These are phyloP conservation scores for Hypoxylon sp. DNA, from an alignment of 2,329 filamentous ascomycete genomes.

Conservation along the genomic window DNA sequence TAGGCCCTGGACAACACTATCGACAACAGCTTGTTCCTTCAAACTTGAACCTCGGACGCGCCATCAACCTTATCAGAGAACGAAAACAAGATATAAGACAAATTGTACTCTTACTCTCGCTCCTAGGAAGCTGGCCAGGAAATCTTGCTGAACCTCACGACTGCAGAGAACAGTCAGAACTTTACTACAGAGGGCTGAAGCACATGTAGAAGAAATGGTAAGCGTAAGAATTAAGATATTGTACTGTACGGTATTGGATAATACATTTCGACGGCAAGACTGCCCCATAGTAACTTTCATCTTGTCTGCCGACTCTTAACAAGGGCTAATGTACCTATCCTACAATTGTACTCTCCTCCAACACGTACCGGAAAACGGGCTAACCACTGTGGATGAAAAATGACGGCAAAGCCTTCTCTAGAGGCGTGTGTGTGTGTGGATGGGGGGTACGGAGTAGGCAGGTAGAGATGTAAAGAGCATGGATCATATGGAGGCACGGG, in stretches of 20 bases:
- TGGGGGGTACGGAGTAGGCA: slow-evolving; percentile 55
- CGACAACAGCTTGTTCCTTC: slow-evolving; percentile 39
- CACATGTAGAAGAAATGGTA: slow-evolving; percentile 26
- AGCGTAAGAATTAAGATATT: slow-evolving; percentile 36
- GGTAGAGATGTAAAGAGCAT: slow-evolving; percentile 51
- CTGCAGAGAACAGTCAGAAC: slow-evolving; percentile 36
- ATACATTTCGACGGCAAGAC: slow-evolving; percentile 28
- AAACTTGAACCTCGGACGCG: slow-evolving; percentile 25
- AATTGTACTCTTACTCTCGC: slow-evolving; percentile 18
- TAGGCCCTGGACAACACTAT: slow-evolving; percentile 42
- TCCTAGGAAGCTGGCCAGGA: slow-evolving; percentile 8
- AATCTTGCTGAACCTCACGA: slow-evolving; percentile 17
- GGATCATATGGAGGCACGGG: slow-evolving; percentile 57
- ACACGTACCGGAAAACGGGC: slow-evolving; percentile 45
- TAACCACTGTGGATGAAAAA: slow-evolving; percentile 50
- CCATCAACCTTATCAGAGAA: slow-evolving; percentile 32
- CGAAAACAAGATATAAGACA: slow-evolving; percentile 14
- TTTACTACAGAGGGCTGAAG: slow-evolving; percentile 37
- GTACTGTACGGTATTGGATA: slow-evolving; percentile 35
- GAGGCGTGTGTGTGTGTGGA: slow-evolving; percentile 38
- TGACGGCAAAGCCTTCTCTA: slow-evolving; percentile 50
- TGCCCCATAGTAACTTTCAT: slow-evolving; percentile 48
- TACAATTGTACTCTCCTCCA: slow-evolving; percentile 47
- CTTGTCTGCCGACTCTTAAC: slow-evolving; percentile 52
- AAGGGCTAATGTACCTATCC: slow-evolving; percentile 43